These are phyloP conservation scores for Sicyos baderoa DNA, from an alignment of 306 rosid genomes.

Conservation along the genomic window DNA sequence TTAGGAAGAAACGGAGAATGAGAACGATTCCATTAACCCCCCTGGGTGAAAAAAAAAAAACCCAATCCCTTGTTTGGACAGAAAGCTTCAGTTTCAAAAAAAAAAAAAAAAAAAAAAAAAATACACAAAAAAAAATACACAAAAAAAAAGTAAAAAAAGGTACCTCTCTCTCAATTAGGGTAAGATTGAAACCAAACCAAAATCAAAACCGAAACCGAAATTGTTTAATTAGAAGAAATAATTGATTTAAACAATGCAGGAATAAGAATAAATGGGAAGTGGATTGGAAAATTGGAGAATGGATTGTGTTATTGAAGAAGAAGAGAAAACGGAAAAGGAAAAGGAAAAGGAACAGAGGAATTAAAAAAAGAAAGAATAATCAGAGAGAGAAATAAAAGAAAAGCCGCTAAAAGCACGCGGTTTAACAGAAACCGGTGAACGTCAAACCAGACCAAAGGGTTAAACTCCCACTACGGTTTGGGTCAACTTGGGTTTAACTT, in stretches of 20 bases:
- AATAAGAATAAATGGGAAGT: constrained; percentile 6
- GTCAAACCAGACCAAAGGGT: not conserved
- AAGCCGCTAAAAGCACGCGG: constrained; percentile 24
- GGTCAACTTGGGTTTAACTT: too few relatives aligned
- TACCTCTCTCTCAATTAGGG: constrained; percentile 20
- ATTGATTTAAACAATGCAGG: constrained; percentile 1
- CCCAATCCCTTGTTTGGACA: constrained; percentile 7
- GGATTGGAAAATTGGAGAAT: not conserved
- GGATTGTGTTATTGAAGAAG: too few relatives aligned
- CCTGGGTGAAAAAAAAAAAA: constrained; percentile 1
- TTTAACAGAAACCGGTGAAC: constrained; percentile 18
- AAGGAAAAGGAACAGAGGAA: not conserved
- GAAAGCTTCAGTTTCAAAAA: not conserved
- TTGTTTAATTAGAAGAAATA: not conserved
- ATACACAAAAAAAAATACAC: not conserved
- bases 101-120: not conserved
- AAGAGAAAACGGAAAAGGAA: not conserved
- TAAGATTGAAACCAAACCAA: constrained; percentile 16
- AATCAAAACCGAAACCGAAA: not conserved
- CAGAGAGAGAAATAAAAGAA: not conserved
- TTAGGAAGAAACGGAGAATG: constrained; percentile 19
- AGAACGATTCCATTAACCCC: constrained; percentile 3
- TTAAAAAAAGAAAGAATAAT: not conserved
- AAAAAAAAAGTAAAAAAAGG: constrained; percentile 9
- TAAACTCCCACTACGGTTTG: too few relatives aligned